phyloP scores from a whole-genome alignment of 768 basidiomycete species.

The Podaxis sp. region DNA sequence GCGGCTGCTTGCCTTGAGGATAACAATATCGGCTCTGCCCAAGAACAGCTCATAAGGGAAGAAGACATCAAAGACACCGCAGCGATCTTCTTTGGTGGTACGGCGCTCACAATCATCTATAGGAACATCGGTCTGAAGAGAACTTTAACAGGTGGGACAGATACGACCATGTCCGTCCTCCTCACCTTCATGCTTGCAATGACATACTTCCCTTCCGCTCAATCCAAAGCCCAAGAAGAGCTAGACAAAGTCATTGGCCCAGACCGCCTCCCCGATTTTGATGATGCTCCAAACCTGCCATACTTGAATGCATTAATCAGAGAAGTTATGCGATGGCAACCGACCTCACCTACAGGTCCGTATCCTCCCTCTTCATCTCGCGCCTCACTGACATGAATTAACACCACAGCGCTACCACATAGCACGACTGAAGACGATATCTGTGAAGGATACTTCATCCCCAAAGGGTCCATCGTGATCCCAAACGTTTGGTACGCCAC shows the following conservation, averaged over 20 bases:
- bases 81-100: constrained; percentile 14
- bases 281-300: constrained; percentile 34
- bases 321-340: constrained; percentile 33
- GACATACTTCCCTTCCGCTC: constrained; percentile 35
- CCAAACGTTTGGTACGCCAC: constrained; percentile 31
- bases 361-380: not conserved
- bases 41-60: not conserved
- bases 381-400: not conserved
- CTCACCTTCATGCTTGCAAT: constrained; percentile 40
- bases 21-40: not conserved
- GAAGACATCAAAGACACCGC: constrained; percentile 13
- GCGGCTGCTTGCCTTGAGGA: constrained; percentile 11
- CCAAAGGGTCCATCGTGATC: constrained; percentile 36
- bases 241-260: constrained; percentile 36
- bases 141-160: constrained; percentile 21
- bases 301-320: constrained; percentile 35
- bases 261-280: constrained; percentile 36
- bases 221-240: constrained; percentile 37
- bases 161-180: constrained; percentile 23
- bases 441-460: constrained; percentile 45
- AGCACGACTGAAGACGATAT: constrained; percentile 37
- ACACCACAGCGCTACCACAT: constrained; percentile 29
- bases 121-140: constrained; percentile 2
- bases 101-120: not conserved
- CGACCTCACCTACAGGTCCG: constrained; percentile 28